Conservation (phyloP, 805 yeast genomes). For the Saturnispora bothae region DNA sequence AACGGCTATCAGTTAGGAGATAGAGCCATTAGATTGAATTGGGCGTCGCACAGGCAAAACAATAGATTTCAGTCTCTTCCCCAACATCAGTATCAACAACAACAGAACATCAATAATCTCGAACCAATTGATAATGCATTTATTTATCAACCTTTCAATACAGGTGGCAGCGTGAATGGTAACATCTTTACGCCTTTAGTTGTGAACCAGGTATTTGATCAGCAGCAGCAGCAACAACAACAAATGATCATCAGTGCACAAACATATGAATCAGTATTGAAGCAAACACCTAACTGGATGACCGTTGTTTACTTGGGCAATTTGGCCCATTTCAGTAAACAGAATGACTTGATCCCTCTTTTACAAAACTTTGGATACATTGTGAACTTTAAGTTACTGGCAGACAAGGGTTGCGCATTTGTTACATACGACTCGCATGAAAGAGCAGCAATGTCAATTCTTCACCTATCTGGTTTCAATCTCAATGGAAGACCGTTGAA, state of each 20-base stretch:
- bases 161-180: neutral
- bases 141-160: conserved; percentile 1
- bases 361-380: conserved; percentile 75
- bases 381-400: conserved; percentile 68
- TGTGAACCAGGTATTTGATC: conserved; percentile 1
- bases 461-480: conserved; percentile 59
- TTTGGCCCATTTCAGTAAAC: conserved; percentile 65
- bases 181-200: conserved; percentile 4
- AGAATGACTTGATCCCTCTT: conserved; percentile 61
- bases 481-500: conserved; percentile 70
- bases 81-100: conserved; percentile 14
- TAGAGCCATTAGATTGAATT: conserved; percentile 71
- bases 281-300: conserved; percentile 75
- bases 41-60: conserved; percentile 83
- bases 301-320: conserved; percentile 85
- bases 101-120: conserved; percentile 2
- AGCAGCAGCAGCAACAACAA: conserved; percentile 1
- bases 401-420: conserved; percentile 82
- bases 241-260: conserved; percentile 15
- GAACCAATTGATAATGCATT: conserved; percentile 13
- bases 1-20: conserved; percentile 66
- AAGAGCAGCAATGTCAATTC: conserved; percentile 80
- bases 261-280: conserved; percentile 55
- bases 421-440: conserved; percentile 82
- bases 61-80: too few species aligned